phyloP scores from a whole-genome alignment of 768 basidiomycete species.

The Phanerodontia chrysosporium region DNA sequence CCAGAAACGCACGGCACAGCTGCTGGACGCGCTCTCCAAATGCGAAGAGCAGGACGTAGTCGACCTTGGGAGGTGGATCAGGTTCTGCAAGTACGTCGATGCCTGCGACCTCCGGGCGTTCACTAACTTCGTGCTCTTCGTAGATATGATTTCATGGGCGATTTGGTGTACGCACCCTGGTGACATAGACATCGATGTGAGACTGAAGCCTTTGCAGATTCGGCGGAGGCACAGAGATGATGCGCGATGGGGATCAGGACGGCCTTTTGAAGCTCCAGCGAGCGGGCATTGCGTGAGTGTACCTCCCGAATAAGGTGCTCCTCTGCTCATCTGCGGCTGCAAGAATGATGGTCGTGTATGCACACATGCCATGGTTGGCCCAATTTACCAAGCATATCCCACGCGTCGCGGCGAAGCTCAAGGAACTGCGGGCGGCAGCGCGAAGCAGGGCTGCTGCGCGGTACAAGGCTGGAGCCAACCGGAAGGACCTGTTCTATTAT shows the following conservation, averaged over 20 bases:
- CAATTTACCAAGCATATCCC: conserved; percentile 5
- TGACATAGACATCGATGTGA: background rate
- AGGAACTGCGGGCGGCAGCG: background rate
- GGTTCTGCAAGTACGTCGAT: background rate
- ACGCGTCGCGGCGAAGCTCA: background rate
- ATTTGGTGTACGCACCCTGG: conserved; percentile 2
- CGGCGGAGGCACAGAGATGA: conserved; percentile 37
- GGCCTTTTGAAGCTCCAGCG: conserved; percentile 42
- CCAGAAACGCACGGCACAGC: background rate
- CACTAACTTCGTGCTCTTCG: background rate
- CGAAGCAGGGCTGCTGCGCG: conserved; percentile 2
- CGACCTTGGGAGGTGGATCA: conserved; percentile 4
- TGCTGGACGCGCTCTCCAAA: background rate
- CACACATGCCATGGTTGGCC: conserved; percentile 14
- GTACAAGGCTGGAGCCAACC: conserved; percentile 28
- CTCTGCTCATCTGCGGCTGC: background rate
- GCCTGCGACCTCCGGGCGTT: background rate
- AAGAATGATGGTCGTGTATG: background rate
- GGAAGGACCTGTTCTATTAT: conserved; percentile 40
- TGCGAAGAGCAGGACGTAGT: background rate
- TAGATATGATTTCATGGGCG: conserved; percentile 12
- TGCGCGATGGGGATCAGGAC: conserved; percentile 32
- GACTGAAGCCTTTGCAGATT: conserved; percentile 23
- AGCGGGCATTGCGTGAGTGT: conserved; percentile 39
- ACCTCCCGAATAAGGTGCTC: background rate